Evolutionary conservation across 2,329 filamentous ascomycete genomes (phyloP).

Genomic region (Cryoendolithus antarcticus): DNA sequence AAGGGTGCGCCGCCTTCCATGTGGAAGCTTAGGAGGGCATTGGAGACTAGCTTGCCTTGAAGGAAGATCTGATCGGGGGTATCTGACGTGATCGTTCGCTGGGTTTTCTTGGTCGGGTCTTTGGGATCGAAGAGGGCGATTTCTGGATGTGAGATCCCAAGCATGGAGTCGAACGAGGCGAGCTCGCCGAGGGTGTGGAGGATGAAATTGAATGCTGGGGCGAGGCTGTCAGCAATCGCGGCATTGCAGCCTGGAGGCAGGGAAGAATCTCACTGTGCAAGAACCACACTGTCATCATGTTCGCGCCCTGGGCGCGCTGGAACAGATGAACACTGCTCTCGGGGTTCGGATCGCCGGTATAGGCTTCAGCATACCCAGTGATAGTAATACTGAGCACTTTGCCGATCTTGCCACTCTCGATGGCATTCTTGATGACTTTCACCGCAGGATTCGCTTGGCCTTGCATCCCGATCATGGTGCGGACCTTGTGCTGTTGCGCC

Average conservation of each 20-base stretch:
- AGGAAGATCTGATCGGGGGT: constrained; percentile 35
- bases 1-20: constrained; percentile 40
- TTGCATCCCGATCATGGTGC: constrained; percentile 38
- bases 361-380: not conserved
- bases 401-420: constrained; percentile 33
- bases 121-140: constrained; percentile 24
- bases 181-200: constrained; percentile 2
- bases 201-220: too few relatives aligned
- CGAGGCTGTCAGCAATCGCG: too few relatives aligned
- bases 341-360: too few relatives aligned
- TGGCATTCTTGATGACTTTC: constrained; percentile 30
- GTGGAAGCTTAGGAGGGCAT: constrained; percentile 33
- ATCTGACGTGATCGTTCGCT: constrained; percentile 17
- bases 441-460: constrained; percentile 29
- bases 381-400: constrained; percentile 25
- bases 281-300: too few relatives aligned
- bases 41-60: constrained; percentile 27
- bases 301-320: too few relatives aligned
- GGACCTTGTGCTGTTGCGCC: constrained; percentile 28
- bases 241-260: too few relatives aligned
- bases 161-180: constrained; percentile 24
- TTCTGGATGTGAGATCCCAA: constrained; percentile 35
- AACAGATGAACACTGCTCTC: too few relatives aligned
- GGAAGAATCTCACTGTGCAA: too few relatives aligned
- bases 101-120: constrained; percentile 22